Percentiles rank a stretch among this genome's conserved stretches.
Conservation (phyloP, 129 eudicot species). For the Ambrosia artemisiifolia region DNA sequence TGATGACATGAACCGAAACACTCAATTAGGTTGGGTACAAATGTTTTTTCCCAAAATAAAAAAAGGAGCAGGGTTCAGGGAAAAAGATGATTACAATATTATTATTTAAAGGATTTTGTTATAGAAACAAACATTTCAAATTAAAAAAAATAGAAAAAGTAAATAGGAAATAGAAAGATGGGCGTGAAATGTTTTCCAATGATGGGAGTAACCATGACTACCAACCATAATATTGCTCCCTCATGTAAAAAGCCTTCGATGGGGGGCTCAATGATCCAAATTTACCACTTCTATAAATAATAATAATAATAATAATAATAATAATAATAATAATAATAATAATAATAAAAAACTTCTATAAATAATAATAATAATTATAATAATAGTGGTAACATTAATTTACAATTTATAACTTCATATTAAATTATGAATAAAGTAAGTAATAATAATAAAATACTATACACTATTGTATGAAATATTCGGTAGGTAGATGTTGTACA, state of each 20-base stretch:
- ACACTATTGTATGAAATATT: conserved; percentile 11
- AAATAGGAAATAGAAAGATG: conserved; percentile 17
- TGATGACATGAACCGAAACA: neutral
- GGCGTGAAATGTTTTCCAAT: conserved; percentile 34
- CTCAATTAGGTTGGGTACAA: conserved; percentile 8
- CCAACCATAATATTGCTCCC: conserved; percentile 35
- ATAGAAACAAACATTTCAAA: neutral
- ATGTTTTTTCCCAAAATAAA: neutral
- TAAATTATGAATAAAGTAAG: neutral
- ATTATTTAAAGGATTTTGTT: neutral
- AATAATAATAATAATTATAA: neutral
- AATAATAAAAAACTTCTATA: neutral
- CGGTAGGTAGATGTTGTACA: conserved; percentile 12
- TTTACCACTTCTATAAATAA: neutral
- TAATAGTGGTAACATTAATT: neutral
- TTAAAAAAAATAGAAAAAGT: conserved; percentile 1
- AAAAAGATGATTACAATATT: neutral
- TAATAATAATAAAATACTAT: neutral
- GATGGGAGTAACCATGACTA: conserved; percentile 36
- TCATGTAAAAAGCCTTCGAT: conserved; percentile 22
- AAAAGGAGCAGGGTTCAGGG: conserved; percentile 1
- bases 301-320: neutral
- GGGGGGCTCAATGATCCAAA: conserved; percentile 26
- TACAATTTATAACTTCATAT: neutral
- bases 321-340: too few relatives aligned